Percentiles rank a stretch among this genome's conserved stretches.
These are phyloP conservation scores for Choiromyces venosus DNA, from an alignment of 495 filamentous ascomycete species.

Conservation along the genomic window DNA sequence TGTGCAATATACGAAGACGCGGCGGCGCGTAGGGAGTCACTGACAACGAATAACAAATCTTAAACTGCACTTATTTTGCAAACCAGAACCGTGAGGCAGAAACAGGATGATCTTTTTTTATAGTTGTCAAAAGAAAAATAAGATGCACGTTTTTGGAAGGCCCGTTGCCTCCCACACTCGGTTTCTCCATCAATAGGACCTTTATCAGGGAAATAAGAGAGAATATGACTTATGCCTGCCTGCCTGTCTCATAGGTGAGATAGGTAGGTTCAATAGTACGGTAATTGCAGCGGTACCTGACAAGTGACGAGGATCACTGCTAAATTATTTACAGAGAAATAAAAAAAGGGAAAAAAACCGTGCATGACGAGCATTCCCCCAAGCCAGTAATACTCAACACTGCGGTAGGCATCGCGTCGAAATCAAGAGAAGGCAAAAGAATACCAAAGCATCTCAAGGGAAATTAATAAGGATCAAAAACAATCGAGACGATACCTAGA, in stretches of 20 bases:
- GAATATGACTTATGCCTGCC: not conserved
- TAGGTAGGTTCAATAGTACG: not conserved
- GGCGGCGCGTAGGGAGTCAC: not conserved
- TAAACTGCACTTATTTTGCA: not conserved
- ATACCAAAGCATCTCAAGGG: not conserved
- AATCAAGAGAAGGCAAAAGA: not conserved
- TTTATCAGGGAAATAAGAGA: not conserved
- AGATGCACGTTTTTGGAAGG: not conserved
- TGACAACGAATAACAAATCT: not conserved
- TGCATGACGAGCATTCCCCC: not conserved
- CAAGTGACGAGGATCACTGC: not conserved
- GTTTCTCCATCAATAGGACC: not conserved
- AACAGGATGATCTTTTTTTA: not conserved
- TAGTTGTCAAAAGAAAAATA: not conserved
- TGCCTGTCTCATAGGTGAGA: not conserved
- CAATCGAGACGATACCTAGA: not conserved
- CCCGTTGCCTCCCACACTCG: not conserved
- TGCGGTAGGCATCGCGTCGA: not conserved
- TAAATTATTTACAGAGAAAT: too few relatives aligned
- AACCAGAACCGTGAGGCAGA: not conserved
- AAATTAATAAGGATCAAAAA: not conserved
- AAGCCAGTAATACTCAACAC: too few relatives aligned
- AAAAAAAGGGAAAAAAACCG: not conserved
- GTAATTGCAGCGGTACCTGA: not conserved
- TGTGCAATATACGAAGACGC: not conserved